Conservation (phyloP, 164 flowering plant genomes). For the Piper betle region DNA sequence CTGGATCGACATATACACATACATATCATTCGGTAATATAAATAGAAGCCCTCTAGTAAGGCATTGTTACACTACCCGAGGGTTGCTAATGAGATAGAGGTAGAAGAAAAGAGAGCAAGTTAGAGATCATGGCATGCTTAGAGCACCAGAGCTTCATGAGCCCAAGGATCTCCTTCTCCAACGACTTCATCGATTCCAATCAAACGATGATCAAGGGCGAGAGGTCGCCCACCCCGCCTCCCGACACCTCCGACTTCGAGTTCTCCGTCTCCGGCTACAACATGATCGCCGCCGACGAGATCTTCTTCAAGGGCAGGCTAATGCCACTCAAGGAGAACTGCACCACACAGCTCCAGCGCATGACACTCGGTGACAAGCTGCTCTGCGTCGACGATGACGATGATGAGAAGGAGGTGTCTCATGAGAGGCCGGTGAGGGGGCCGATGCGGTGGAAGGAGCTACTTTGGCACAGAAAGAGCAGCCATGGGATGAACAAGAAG, state of each 20-base stretch:
- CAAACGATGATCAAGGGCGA: constrained; percentile 34
- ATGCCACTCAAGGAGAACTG: constrained; percentile 42
- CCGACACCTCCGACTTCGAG: constrained; percentile 59
- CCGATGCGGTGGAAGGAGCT: constrained; percentile 44
- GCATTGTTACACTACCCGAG: not conserved
- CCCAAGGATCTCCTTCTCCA: constrained; percentile 85
- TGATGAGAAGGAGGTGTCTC: constrained; percentile 8
- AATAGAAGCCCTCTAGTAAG: not conserved
- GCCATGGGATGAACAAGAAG: constrained; percentile 19
- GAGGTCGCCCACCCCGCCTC: constrained; percentile 33
- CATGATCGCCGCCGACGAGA: constrained; percentile 62
- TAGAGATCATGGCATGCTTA: constrained; percentile 43
- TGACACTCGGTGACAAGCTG: constrained; percentile 45
- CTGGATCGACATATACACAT: not conserved
- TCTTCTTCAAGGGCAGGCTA: constrained; percentile 54
- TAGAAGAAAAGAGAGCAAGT: constrained; percentile 5
- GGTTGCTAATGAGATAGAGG: not conserved
- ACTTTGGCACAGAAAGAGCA: constrained; percentile 35
- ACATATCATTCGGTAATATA: not conserved
- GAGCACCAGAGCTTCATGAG: constrained; percentile 43
- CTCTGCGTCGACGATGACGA: constrained; percentile 31
- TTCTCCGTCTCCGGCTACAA: constrained; percentile 37
- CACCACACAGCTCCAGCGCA: constrained; percentile 18
- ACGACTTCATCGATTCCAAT: constrained; percentile 30
- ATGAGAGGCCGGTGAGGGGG: constrained; percentile 24